phyloP scores from a whole-genome alignment of 352 stramenopile species.

The Halophytophthora batemanensis region DNA sequence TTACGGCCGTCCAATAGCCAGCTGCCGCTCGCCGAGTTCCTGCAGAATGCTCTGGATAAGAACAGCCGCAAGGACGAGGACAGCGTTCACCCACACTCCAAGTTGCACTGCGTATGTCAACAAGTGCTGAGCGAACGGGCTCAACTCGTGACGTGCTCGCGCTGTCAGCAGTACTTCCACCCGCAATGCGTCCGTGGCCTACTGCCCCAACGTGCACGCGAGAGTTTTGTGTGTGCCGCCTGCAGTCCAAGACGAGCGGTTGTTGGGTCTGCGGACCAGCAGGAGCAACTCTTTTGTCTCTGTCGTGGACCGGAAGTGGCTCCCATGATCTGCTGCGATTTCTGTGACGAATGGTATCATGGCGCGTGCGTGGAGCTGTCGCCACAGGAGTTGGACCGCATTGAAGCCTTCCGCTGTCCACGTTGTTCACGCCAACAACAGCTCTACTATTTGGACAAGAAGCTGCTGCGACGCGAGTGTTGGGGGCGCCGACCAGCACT shows the following conservation, averaged over 20 bases:
- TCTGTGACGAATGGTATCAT: conserved; percentile 88
- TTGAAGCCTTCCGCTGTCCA: conserved; percentile 73
- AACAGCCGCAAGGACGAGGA: conserved; percentile 6
- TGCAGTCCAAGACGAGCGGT: conserved; percentile 10
- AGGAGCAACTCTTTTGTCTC: conserved; percentile 53
- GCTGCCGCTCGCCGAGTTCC: conserved; percentile 37
- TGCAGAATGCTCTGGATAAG: conserved; percentile 40
- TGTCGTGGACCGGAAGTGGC: conserved; percentile 57
- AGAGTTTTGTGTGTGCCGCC: conserved; percentile 16
- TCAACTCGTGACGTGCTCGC: conserved; percentile 43
- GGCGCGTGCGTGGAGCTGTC: conserved; percentile 62
- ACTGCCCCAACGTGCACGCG: conserved; percentile 4
- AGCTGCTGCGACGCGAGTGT: conserved; percentile 39
- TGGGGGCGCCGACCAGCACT: conserved; percentile 50
- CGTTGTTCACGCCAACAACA: conserved; percentile 64
- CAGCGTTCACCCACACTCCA: conserved; percentile 20
- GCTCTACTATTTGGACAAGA: conserved; percentile 69
- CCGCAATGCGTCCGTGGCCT: conserved; percentile 43
- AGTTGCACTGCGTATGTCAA: conserved; percentile 65
- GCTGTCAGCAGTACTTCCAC: conserved; percentile 58
- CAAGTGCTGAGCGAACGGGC: conserved; percentile 60
- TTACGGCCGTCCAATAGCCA: conserved; percentile 38
- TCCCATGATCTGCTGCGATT: conserved; percentile 88
- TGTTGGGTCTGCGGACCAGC: neutral
- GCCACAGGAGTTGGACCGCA: conserved; percentile 43